phyloP scores from a whole-genome alignment of 495 filamentous ascomycete species.

The Penicillium mononematosum region DNA sequence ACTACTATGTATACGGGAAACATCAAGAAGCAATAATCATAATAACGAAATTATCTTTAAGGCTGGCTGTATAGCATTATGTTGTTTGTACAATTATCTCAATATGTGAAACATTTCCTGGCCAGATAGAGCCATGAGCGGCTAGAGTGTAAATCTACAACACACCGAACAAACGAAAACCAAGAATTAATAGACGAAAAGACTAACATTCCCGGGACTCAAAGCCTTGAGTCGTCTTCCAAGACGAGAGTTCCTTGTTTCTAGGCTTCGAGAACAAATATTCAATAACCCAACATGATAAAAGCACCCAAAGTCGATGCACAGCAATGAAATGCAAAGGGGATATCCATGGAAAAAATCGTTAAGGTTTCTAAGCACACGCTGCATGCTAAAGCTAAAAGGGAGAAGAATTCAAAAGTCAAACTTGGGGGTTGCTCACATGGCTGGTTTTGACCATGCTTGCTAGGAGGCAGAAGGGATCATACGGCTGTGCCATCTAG shows the following conservation, averaged over 20 bases:
- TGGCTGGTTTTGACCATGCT: conserved; percentile 1
- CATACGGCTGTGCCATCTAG: conserved; percentile 27
- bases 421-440: conserved; percentile 6
- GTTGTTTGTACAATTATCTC: background rate
- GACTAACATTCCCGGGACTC: background rate
- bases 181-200: background rate
- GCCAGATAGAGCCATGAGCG: background rate
- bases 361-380: conserved; percentile 34
- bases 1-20: background rate
- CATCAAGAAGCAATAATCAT: background rate
- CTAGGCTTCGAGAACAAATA: conserved; percentile 13
- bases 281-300: conserved; percentile 12
- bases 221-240: background rate
- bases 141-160: background rate
- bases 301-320: conserved; percentile 10
- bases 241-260: conserved; percentile 1
- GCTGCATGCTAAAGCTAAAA: conserved; percentile 41
- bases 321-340: conserved; percentile 25
- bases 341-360: conserved; percentile 38
- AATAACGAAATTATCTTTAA: background rate
- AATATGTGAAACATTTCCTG: background rate
- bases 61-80: background rate
- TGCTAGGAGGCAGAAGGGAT: conserved; percentile 2
- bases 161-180: background rate
- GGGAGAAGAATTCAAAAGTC: conserved; percentile 15